Base-by-base conservation (phyloP, 345 rosid species). In the Gossypioides kirkii region DNA sequence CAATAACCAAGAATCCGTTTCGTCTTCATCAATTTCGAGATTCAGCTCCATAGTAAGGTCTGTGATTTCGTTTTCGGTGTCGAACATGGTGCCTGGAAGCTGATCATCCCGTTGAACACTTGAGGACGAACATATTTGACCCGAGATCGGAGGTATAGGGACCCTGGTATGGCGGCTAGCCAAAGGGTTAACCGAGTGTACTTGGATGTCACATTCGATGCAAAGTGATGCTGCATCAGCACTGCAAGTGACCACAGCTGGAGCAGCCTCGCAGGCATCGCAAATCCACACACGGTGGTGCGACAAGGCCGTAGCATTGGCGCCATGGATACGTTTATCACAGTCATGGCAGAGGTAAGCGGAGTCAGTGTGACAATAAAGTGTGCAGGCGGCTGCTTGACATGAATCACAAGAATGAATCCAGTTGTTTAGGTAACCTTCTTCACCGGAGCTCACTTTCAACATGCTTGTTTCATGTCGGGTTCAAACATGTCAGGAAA, bases 141-240 rank as follows among this genome's bases (percentile, higher is more conserved):
- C 50, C 4, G 76, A 4, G 46, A 67, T 42, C 1, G 77, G 70
- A 45, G 59, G 69, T 16, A 78, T 38, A 12, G 79, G 79, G 72
- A 81, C 73, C 28, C 79, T 58, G 43, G 10, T 41, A 56, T 81
- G 81, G 12, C 68, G 75, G 8, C 75, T 59, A 0, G 75, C 75
- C 9, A 61, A 43, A 18, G 61, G 74, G 72, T 81, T 81, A 32
- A 73, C 81, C 1, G 74, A 75, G 77, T 78, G 81, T 70, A 78
- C 64, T 70, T 78, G 79, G 8, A 55, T 18, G 66, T 81, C 84
- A 62, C 81, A 81, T 13, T 59, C 50, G 45, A 42, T 59, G 50
- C 84, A 78, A 54, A 78, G 79, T 13, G 70, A 69, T n/a, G 81
- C 84, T 42, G 81, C 84, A 78, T 78, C 81, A 20, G 81, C 84